These are phyloP conservation scores for Pseudopediastrum boryanum DNA, from an alignment of 139 green algal species.

Conservation along the genomic window DNA sequence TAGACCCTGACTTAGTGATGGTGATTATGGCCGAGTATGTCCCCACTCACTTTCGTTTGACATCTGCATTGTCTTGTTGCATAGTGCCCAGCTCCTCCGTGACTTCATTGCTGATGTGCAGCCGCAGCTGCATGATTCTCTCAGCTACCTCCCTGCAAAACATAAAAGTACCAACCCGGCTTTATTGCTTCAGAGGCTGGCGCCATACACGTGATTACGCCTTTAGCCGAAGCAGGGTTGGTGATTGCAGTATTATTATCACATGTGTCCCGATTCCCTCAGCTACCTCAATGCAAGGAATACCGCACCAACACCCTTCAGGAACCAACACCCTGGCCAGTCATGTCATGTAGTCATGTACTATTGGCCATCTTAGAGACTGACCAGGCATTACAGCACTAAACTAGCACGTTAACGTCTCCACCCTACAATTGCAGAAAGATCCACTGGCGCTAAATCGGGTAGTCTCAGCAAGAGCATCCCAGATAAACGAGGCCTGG, in stretches of 20 bases:
- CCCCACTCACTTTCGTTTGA: conserved; percentile 20
- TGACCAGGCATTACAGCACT: no score
- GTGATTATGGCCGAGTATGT: no score
- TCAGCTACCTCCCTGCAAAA: conserved; percentile 46
- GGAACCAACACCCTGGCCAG: neutral
- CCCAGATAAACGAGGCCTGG: no score
- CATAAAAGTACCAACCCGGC: neutral
- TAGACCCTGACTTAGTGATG: no score
- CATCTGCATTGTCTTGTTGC: conserved; percentile 28
- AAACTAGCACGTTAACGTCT: no score
- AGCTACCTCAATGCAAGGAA: neutral
- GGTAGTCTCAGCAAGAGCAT: no score
- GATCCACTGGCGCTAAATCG: no score
- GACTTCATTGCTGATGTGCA: conserved; percentile 49
- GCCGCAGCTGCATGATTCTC: conserved; percentile 43
- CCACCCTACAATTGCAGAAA: no score
- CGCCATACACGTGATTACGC: neutral
- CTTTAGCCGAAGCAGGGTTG: neutral
- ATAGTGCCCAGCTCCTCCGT: conserved; percentile 35
- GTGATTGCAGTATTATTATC: neutral
- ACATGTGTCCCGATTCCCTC: neutral
- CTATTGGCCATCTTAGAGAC: no score
- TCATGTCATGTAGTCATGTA: no score
- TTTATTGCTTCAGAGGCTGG: neutral
- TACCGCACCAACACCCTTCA: neutral